Evolutionary conservation across 83 land plant species (phyloP), one percentile per base, ranked within the genome.

Genomic region (Picea engelmannii): DNA sequence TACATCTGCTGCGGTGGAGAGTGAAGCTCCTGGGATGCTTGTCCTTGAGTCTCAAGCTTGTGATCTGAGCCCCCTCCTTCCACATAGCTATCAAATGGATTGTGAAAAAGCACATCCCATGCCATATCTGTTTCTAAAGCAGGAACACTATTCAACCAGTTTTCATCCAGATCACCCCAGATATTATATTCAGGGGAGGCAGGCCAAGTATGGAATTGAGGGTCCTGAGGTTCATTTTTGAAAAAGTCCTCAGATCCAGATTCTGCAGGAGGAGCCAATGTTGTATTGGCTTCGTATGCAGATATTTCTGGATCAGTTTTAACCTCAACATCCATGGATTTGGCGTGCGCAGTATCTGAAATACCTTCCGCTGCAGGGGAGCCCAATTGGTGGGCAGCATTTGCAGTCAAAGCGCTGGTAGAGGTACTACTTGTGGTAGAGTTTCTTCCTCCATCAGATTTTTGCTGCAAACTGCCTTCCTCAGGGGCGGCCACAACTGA

Each of bases 141-240:
- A 4, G 79, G 60, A 78, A 58, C 79, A 25, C 64, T 60, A 18
- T 25, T 78, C 38, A 78, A 60, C 64, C 64, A 78, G 79, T 27
- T 78, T 18, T 78, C 79, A 78, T 78, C 79, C 79, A 78, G 38
- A 78, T 60, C 79, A 20, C 79, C 64, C 79, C 65, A 78, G 18
- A 60, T 11, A 55, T 55, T 21, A 78, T 55, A 78, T n/a, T 60
- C 79, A 60, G 79, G 79, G 64, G 64, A 59, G 38, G 42, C 8
- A 60, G 79, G 79, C 65, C 79, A 78, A 7, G 79, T 78, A 59
- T 78, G 79, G 79, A 78, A 6, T 59, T 58, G 64, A 78, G 15
- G 79, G 59, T 74, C 77, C 17, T n/a, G 77, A 74, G 77, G 77
- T 24, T 78, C 79, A 60, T 20, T 60, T 60, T 59, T 60, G 23